A percentile compares a stretch with the other conserved stretches of the same genome.
These are phyloP conservation scores for Westerdykella aurantiaca DNA, from an alignment of 2,329 filamentous ascomycete species.

Conservation along the genomic window DNA sequence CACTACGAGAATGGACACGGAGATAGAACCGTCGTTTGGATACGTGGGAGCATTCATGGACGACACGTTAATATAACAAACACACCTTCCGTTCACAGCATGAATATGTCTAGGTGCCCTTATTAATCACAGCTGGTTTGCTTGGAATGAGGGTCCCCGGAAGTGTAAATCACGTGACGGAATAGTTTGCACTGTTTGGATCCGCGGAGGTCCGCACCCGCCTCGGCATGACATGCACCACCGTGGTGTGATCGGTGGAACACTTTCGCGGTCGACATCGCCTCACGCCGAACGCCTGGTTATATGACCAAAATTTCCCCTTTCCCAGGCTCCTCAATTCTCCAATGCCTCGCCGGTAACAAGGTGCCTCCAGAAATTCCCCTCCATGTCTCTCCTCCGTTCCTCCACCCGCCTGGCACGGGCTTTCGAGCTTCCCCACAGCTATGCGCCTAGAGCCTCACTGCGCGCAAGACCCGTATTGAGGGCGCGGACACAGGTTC, in stretches of 20 bases:
- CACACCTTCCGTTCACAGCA: too few species aligned
- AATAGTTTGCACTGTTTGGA: too few species aligned
- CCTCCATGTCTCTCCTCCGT: slow-evolving; percentile 26
- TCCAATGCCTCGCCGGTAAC: slow-evolving; percentile 15
- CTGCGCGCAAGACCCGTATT: slow-evolving; percentile 14
- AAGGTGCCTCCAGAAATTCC: slow-evolving; percentile 9
- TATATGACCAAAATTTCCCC: not conserved
- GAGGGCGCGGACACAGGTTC: not conserved
- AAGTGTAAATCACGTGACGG: too few species aligned
- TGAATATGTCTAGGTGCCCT: too few species aligned
- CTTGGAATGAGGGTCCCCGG: too few species aligned
- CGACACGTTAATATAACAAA: too few species aligned
- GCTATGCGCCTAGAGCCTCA: slow-evolving; percentile 18
- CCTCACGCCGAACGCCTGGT: not conserved
- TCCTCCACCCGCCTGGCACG: slow-evolving; percentile 19
- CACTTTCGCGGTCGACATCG: slow-evolving; percentile 10
- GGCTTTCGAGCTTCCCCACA: slow-evolving; percentile 23
- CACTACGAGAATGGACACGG: too few species aligned
- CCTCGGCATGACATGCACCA: slow-evolving; percentile 14
- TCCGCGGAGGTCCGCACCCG: not conserved
- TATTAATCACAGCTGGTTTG: too few species aligned
- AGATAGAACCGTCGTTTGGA: too few species aligned
- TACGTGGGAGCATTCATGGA: too few species aligned
- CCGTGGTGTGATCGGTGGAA: slow-evolving; percentile 27
- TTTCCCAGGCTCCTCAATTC: not conserved